These are phyloP conservation scores for Fusarium sarcochroum DNA, from an alignment of 2,329 filamentous ascomycete species.

Conservation along the genomic window DNA sequence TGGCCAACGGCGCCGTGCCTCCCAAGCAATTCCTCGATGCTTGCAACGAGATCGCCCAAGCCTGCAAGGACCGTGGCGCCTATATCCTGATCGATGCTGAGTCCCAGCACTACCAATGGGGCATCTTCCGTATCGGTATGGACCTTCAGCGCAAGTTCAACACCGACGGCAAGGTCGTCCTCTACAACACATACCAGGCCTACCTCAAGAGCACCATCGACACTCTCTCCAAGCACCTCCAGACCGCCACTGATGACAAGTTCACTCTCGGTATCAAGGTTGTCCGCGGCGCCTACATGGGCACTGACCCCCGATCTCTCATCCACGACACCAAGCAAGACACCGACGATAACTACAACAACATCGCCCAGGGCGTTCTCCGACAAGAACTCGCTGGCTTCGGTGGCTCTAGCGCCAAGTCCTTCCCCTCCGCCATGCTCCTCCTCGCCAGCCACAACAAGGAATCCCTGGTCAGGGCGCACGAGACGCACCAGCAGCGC, in stretches of 20 bases:
- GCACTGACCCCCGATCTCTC: conserved; percentile 62
- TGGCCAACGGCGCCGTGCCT: conserved; percentile 53
- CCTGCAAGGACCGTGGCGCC: conserved; percentile 56
- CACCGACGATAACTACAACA: conserved; percentile 67
- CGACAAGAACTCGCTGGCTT: conserved; percentile 56
- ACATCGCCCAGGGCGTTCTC: conserved; percentile 62
- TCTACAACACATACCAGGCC: conserved; percentile 69
- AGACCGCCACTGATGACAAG: conserved; percentile 58
- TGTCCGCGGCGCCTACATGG: conserved; percentile 70
- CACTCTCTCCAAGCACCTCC: conserved; percentile 61
- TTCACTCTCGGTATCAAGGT: conserved; percentile 70
- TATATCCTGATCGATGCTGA: conserved; percentile 63
- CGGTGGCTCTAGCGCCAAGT: conserved; percentile 53
- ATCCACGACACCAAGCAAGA: conserved; percentile 67
- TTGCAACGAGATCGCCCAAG: conserved; percentile 56
- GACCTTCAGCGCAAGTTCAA: conserved; percentile 58
- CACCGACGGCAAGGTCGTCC: conserved; percentile 52
- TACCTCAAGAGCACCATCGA: conserved; percentile 65
- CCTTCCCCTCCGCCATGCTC: conserved; percentile 63
- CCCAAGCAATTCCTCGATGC: conserved; percentile 60
- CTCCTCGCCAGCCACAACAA: conserved; percentile 69
- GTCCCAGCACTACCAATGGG: conserved; percentile 60
- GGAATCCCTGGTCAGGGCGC: conserved; percentile 57
- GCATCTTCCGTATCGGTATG: conserved; percentile 53
- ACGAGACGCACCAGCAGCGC: conserved; percentile 60